Evolutionary conservation across 202 grass and related monocot genomes (phyloP).

Genomic region (Panicum hallii): DNA sequence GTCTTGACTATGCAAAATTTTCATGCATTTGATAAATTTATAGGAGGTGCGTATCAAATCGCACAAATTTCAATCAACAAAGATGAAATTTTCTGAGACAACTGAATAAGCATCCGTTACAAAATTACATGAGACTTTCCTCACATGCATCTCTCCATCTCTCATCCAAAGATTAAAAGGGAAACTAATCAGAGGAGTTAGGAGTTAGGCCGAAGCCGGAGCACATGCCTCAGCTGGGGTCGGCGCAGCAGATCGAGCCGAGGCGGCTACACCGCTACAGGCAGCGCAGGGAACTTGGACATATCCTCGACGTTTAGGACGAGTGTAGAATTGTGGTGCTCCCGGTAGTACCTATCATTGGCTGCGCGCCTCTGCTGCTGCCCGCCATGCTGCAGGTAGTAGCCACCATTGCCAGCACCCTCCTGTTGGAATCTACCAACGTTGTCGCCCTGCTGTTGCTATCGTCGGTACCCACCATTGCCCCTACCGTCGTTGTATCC

Average conservation of each 20-base stretch:
- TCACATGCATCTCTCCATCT: background rate
- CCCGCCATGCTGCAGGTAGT: background rate
- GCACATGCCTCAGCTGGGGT: background rate
- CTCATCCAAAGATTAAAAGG: background rate
- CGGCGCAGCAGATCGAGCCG: background rate
- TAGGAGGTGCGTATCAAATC: too few species aligned
- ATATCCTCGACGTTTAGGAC: background rate
- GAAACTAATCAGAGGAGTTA: background rate
- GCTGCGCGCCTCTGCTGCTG: background rate
- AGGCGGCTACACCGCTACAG: background rate
- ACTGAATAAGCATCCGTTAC: background rate
- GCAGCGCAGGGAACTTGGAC: background rate
- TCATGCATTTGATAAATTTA: too few species aligned
- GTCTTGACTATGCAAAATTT: too few species aligned
- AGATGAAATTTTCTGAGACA: background rate
- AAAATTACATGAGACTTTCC: too few species aligned
- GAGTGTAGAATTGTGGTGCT: background rate
- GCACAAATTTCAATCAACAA: too few species aligned
- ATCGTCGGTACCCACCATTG: background rate
- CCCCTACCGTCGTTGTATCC: background rate
- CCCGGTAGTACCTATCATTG: background rate
- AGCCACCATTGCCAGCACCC: background rate
- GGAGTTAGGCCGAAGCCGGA: background rate
- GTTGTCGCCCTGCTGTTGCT: background rate
- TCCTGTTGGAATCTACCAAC: background rate